These are phyloP conservation scores for Rhodotorula taiwanensis DNA, from an alignment of 768 basidiomycete species.

Conservation along the genomic window DNA sequence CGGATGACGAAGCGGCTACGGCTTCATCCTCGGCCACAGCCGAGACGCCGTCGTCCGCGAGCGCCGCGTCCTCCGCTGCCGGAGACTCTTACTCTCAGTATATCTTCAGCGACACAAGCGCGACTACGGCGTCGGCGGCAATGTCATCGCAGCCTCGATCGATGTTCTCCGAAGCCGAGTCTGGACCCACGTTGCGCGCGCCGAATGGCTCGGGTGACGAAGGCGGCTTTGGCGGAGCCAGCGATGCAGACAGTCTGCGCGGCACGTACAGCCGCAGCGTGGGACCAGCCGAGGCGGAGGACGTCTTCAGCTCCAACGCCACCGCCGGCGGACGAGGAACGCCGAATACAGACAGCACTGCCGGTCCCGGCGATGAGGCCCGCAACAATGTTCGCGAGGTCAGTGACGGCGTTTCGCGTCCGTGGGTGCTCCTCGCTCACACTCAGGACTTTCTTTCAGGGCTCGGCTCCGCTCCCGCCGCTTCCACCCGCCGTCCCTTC, in stretches of 20 bases:
- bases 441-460: background rate
- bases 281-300: slow-evolving; percentile 17
- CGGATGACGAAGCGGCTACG: background rate
- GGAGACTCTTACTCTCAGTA: slow-evolving; percentile 29
- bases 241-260: slow-evolving; percentile 30
- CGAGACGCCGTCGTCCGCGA: no score
- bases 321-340: slow-evolving; percentile 6
- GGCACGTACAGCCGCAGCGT: slow-evolving; percentile 31
- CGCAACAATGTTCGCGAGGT: slow-evolving; percentile 9
- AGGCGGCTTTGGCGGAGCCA: slow-evolving; percentile 24
- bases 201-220: slow-evolving; percentile 30
- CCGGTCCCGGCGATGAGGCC: background rate
- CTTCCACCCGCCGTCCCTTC: background rate
- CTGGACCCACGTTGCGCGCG: slow-evolving; percentile 18
- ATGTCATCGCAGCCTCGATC: no score
- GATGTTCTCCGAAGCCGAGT: background rate
- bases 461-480: slow-evolving; percentile 16
- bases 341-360: background rate
- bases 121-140: background rate
- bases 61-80: no score
- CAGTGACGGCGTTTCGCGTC: background rate
- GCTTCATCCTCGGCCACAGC: background rate
- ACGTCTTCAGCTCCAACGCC: background rate
- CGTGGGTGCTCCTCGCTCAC: no score
- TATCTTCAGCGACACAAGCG: slow-evolving; percentile 20